Base-by-base conservation (phyloP, 2,329 filamentous ascomycete species). In the Sphaerulina populicola region DNA sequence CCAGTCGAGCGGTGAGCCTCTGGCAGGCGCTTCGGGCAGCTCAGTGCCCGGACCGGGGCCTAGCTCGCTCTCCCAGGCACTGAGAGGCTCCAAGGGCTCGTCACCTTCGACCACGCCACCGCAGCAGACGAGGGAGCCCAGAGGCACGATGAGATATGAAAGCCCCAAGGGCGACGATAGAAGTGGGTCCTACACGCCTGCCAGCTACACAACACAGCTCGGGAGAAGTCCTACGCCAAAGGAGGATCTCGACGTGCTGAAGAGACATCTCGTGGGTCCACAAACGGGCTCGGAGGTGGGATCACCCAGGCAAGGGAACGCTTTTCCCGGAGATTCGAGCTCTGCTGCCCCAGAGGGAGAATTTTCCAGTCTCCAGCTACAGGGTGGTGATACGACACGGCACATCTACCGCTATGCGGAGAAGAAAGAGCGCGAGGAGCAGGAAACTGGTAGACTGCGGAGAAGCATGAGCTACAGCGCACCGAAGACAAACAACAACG, bases 341-440 rank as follows among this genome's bases (percentile, higher is more conserved):
- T 31, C 54, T 39, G 61, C 57, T 21, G 77, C 81, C 55, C 81
- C 84, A 5, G 72, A 74, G 4, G 86, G 93, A 53, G 88, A 94
- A 64, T 98, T 98, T 67, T 96, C 90, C 29, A 97, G 93, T 70
- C 71, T 98, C 66, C 83, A 84, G 65, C 74, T 98, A 42, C 94
- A 97, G 67, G 93, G 93, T 54, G 93, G 93, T 57, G 93, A 98
- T 67, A 85, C 96, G 51, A 96, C 91, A 21, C 78, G 93, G 54
- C 88, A 91, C 49, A 94, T 98, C 62, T 98, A 98, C 74, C 85
- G 88, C 61, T 98, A 94, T 88, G 88, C 89, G 2, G 89, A 97
- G 68, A 88, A 94, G 66, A 86, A 86, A 46, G 83, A 94, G 51
- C 59, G 62, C 5, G 89, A 97, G 42, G 80, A 74, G 43, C 77